Conservation (phyloP, 352 stramenopile genomes). For the Phytopythium oedochilum region DNA sequence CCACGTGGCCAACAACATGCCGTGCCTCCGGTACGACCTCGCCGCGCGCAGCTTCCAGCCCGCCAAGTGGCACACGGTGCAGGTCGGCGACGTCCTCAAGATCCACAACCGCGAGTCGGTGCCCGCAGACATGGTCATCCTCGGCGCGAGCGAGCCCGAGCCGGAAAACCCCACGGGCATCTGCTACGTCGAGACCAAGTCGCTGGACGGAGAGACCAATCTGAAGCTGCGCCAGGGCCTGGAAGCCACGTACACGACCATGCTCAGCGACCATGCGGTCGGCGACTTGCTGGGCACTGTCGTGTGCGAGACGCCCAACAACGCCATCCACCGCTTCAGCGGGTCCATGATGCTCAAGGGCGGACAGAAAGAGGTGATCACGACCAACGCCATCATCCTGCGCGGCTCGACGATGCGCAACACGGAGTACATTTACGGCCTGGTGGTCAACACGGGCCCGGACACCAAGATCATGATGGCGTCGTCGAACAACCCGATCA, state of each 20-base stretch:
- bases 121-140: conserved; percentile 85
- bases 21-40: conserved; percentile 40
- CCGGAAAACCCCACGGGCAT: conserved; percentile 63
- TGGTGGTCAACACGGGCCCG: conserved; percentile 90
- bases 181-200: conserved; percentile 92
- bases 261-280: conserved; percentile 48
- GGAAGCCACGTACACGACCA: conserved; percentile 64
- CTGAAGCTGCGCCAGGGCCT: conserved; percentile 87
- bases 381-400: conserved; percentile 78
- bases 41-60: conserved; percentile 43
- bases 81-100: conserved; percentile 89
- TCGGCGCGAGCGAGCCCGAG: conserved; percentile 76
- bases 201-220: conserved; percentile 92
- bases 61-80: conserved; percentile 70
- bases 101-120: conserved; percentile 85
- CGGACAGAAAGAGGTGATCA: conserved; percentile 68
- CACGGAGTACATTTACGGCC: conserved; percentile 88
- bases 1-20: conserved; percentile 77
- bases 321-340: conserved; percentile 89
- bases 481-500: conserved; percentile 68
- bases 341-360: conserved; percentile 70
- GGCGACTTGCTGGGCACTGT: conserved; percentile 52
- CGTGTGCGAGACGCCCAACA: conserved; percentile 85
- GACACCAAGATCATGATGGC: conserved; percentile 91
- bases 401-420: conserved; percentile 88